Percentiles rank a stretch among this genome's conserved stretches.
phyloP scores from a whole-genome alignment of 2,329 filamentous ascomycete species.

The Dactylellina cionopaga region DNA sequence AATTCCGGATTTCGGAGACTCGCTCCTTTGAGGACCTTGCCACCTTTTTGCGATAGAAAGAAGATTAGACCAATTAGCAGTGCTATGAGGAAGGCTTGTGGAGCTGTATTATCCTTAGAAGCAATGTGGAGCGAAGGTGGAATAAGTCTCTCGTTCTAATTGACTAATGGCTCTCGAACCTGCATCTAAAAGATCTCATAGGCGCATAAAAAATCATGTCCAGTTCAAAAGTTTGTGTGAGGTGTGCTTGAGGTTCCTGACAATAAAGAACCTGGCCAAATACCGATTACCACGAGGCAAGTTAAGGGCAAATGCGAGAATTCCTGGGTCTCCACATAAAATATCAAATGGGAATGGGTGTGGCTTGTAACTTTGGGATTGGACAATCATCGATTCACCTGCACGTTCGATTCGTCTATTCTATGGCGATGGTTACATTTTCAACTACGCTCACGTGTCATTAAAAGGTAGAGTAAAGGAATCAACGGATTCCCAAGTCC shows the following conservation, averaged over 20 bases:
- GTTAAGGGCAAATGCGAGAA: constrained; percentile 7
- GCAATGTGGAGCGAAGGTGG: constrained; percentile 7
- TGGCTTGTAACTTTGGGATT: constrained; percentile 17
- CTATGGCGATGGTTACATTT: too few relatives aligned
- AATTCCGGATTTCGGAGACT: constrained; percentile 26
- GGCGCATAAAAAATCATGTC: too few relatives aligned
- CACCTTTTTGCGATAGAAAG: too few relatives aligned
- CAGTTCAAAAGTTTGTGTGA: too few relatives aligned
- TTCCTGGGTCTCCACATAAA: constrained; percentile 9
- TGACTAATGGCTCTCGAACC: neutral
- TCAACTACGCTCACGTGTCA: constrained; percentile 34
- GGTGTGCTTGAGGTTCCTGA: too few relatives aligned
- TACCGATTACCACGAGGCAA: constrained; percentile 24
- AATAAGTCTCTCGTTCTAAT: neutral
- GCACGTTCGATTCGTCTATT: neutral
- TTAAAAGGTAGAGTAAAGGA: neutral
- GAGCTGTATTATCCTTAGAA: neutral
- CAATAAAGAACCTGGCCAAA: too few relatives aligned
- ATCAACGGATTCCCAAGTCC: constrained; percentile 21
- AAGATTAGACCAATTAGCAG: neutral
- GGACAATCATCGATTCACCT: neutral
- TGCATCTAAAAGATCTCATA: neutral
- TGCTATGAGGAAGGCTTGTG: neutral
- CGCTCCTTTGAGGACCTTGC: neutral
- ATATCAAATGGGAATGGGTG: constrained; percentile 18